Evolutionary conservation across 2,329 filamentous ascomycete genomes (phyloP).

Genomic region (Penicillium occitanis): DNA sequence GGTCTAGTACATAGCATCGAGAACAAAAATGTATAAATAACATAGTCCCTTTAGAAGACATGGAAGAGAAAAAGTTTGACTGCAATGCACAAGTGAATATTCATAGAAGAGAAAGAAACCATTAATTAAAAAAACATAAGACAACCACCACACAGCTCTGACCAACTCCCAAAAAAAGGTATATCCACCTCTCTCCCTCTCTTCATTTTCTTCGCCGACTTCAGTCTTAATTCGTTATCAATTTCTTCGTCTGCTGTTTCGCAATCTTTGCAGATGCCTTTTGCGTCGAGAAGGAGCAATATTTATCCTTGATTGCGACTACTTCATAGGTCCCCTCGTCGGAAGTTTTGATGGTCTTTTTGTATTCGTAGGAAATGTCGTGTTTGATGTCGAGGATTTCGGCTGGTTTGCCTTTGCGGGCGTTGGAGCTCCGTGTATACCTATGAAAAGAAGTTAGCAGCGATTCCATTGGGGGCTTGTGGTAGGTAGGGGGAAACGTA

Average conservation of each 20-base stretch:
- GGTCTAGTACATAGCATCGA: constrained; percentile 69
- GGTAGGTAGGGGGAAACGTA: constrained; percentile 32
- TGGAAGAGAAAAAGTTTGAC: neutral
- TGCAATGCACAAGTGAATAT: neutral
- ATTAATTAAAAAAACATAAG: neutral
- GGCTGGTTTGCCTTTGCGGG: constrained; percentile 71
- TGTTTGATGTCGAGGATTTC: constrained; percentile 87
- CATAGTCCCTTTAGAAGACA: neutral
- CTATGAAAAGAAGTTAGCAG: constrained; percentile 32
- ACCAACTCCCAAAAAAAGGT: neutral
- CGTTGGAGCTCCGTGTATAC: constrained; percentile 87
- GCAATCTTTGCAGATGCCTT: constrained; percentile 53
- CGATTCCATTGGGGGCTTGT: neutral
- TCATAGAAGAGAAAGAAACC: neutral
- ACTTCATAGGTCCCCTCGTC: constrained; percentile 98
- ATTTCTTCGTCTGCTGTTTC: constrained; percentile 39
- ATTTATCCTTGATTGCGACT: constrained; percentile 90
- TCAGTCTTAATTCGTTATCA: constrained; percentile 21
- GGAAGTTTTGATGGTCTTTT: constrained; percentile 77
- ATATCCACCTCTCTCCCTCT: neutral
- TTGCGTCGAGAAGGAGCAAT: constrained; percentile 81
- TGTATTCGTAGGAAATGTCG: constrained; percentile 78
- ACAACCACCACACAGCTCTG: neutral
- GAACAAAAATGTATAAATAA: constrained; percentile 33
- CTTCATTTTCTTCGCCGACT: neutral